A percentile compares a stretch with the other conserved stretches of the same genome.
These are phyloP conservation scores for Phaeomoniella chlamydospora DNA, from an alignment of 2,329 filamentous ascomycete genomes.

Conservation along the genomic window DNA sequence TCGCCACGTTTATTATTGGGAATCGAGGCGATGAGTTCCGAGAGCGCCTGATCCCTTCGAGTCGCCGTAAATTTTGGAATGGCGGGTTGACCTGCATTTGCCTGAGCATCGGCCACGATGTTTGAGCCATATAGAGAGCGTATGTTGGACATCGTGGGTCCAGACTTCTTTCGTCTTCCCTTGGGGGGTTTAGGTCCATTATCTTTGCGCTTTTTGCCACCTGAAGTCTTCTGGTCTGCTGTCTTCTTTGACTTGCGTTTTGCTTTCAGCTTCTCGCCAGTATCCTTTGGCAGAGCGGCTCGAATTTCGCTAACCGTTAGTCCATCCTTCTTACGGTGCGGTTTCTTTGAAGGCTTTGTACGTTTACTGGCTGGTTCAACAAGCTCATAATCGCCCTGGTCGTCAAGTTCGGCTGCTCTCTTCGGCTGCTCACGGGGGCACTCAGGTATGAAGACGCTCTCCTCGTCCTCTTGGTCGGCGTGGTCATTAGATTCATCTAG, in stretches of 20 bases:
- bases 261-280: neutral
- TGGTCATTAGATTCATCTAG: neutral
- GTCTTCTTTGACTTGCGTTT: neutral
- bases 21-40: slow-evolving; percentile 17
- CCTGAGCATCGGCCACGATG: slow-evolving; percentile 13
- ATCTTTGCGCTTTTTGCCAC: neutral
- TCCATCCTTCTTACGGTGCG: neutral
- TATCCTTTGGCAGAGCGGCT: neutral
- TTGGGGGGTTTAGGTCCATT: neutral
- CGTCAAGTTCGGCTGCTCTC: neutral
- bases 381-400: neutral
- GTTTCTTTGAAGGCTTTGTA: neutral
- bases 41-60: slow-evolving; percentile 16
- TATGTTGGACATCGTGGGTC: slow-evolving; percentile 9
- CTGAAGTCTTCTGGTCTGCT: neutral
- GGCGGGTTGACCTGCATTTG: slow-evolving; percentile 10
- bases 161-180: slow-evolving; percentile 2
- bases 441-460: neutral
- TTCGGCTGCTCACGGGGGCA: neutral
- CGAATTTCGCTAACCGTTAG: neutral
- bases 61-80: slow-evolving; percentile 12
- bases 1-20: slow-evolving; percentile 12
- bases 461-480: neutral
- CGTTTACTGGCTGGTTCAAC: neutral
- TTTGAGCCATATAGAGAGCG: slow-evolving; percentile 9